These are phyloP conservation scores for Penicillium polonicum DNA, from an alignment of 2,329 filamentous ascomycete species.

Conservation along the genomic window DNA sequence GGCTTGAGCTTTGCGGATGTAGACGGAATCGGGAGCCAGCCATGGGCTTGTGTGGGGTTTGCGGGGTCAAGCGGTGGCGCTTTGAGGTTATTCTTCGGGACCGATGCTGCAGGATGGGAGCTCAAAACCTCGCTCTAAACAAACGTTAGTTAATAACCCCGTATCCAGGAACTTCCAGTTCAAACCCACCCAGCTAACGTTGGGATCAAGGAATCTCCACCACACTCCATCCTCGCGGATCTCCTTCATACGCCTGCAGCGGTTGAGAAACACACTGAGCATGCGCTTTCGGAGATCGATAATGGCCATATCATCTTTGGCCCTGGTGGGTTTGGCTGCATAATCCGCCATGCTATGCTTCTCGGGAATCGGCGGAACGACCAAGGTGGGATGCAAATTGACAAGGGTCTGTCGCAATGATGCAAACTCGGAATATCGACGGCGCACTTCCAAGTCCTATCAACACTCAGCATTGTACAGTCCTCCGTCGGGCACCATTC, in stretches of 20 bases:
- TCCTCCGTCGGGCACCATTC: neutral
- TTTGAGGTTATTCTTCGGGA: conserved; percentile 91
- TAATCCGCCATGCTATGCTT: conserved; percentile 99
- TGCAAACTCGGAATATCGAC: conserved; percentile 94
- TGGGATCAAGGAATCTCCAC: conserved; percentile 97
- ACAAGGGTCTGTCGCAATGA: conserved; percentile 86
- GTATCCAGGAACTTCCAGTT: neutral
- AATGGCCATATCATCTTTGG: conserved; percentile 94
- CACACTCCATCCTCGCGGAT: conserved; percentile 91
- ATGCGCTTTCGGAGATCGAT: conserved; percentile 97
- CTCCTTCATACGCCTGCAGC: conserved; percentile 88
- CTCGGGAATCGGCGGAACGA: conserved; percentile 95
- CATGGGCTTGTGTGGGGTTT: conserved; percentile 85
- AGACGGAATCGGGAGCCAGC: conserved; percentile 81
- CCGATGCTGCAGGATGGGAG: conserved; percentile 82
- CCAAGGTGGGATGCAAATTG: conserved; percentile 87
- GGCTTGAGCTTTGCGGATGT: conserved; percentile 80
- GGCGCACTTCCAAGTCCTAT: conserved; percentile 90
- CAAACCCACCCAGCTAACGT: conserved; percentile 86
- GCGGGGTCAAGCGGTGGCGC: conserved; percentile 92
- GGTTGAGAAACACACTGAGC: conserved; percentile 91
- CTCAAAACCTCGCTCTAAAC: conserved; percentile 86
- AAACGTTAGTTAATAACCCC: conserved; percentile 25
- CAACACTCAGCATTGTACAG: conserved; percentile 9
- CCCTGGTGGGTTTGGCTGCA: conserved; percentile 94